Conservation (phyloP, 176 grass and related monocot species). For the Phragmites australis region DNA sequence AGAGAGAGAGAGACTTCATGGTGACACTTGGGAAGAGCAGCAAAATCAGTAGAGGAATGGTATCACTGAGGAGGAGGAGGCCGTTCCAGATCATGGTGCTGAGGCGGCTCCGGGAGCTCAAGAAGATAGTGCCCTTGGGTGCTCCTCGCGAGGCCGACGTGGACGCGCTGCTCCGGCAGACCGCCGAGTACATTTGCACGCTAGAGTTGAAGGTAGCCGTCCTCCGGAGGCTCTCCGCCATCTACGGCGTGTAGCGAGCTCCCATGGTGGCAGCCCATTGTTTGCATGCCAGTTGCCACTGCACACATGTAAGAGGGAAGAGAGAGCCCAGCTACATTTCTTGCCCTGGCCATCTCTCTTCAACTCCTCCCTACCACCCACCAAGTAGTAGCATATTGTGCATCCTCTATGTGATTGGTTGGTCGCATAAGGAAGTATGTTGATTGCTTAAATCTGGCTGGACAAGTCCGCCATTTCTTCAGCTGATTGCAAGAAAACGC, state of each 20-base stretch:
- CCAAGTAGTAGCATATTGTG: slow-evolving; percentile 38
- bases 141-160: slow-evolving; percentile 14
- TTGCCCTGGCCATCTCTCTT: slow-evolving; percentile 26
- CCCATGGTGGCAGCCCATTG: background rate
- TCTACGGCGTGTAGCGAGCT: slow-evolving; percentile 43
- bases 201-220: slow-evolving; percentile 53
- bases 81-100: slow-evolving; percentile 56
- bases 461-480: slow-evolving; percentile 25
- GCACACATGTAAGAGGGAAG: slow-evolving; percentile 40
- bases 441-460: slow-evolving; percentile 35
- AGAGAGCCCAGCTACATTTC: slow-evolving; percentile 24
- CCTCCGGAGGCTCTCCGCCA: slow-evolving; percentile 42
- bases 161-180: slow-evolving; percentile 44
- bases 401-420: slow-evolving; percentile 31
- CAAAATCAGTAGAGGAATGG: slow-evolving; percentile 33
- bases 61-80: slow-evolving; percentile 43
- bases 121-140: slow-evolving; percentile 51
- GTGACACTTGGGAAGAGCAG: slow-evolving; percentile 23
- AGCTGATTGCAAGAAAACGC: slow-evolving; percentile 20
- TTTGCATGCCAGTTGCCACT: slow-evolving; percentile 33
- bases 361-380: slow-evolving; percentile 19
- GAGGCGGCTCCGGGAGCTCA: slow-evolving; percentile 51
- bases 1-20: slow-evolving; percentile 38
- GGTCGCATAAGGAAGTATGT: slow-evolving; percentile 28
- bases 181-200: slow-evolving; percentile 53